Evolutionary conservation across 148 eudicot species (phyloP).

Genomic region (Rhododendron ferrugineum): DNA sequence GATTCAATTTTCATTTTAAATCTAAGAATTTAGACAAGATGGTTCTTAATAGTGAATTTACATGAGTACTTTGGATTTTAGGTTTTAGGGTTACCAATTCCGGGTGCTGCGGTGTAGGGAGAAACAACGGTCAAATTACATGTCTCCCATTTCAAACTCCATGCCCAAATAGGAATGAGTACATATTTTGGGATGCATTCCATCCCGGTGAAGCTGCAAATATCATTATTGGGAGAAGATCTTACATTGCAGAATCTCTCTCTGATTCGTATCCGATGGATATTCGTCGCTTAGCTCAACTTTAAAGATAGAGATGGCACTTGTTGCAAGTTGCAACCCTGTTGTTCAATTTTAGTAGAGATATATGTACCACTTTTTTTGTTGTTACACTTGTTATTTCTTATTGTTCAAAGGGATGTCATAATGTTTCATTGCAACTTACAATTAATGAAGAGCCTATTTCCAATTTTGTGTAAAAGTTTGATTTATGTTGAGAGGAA

Average conservation of each 20-base stretch:
- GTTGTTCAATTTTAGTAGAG: neutral
- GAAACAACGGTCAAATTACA: constrained; percentile 83
- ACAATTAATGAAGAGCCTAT: neutral
- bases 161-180: constrained; percentile 42
- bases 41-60: neutral
- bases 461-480: neutral
- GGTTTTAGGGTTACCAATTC: constrained; percentile 68
- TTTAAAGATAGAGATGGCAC: constrained; percentile 10
- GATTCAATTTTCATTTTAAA: neutral
- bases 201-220: constrained; percentile 66
- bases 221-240: constrained; percentile 36
- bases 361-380: neutral
- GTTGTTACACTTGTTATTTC: neutral
- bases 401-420: neutral
- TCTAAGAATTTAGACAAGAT: neutral
- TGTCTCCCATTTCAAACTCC: constrained; percentile 57
- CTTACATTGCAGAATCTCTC: constrained; percentile 33
- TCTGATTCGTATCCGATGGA: constrained; percentile 56
- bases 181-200: constrained; percentile 69
- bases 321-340: neutral
- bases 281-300: constrained; percentile 41
- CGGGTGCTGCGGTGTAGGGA: constrained; percentile 90
- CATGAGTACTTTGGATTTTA: constrained; percentile 8
- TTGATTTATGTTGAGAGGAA: neutral
- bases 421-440: neutral